Evolutionary conservation across 495 filamentous ascomycete species (phyloP).

Genomic region (Glonium stellatum): DNA sequence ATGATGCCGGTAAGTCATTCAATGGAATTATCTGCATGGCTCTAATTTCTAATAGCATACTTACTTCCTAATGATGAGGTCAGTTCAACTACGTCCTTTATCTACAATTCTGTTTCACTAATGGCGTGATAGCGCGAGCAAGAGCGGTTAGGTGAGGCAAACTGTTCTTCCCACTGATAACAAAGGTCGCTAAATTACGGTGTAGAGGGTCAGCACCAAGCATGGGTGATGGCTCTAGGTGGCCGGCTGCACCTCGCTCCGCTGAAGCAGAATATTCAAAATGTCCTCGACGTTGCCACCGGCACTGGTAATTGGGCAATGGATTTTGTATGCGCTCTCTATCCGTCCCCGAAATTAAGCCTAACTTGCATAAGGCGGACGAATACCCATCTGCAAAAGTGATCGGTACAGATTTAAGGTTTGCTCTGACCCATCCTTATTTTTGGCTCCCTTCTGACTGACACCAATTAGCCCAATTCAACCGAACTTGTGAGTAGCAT

Average conservation of each 20-base stretch:
- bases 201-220: conserved; percentile 9
- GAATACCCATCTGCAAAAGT: conserved; percentile 4
- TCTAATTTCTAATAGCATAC: conserved; percentile 3
- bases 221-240: conserved; percentile 6
- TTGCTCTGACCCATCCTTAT: neutral
- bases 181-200: neutral
- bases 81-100: neutral
- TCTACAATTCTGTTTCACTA: neutral
- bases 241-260: conserved; percentile 9
- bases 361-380: conserved; percentile 2
- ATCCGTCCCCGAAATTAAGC: neutral
- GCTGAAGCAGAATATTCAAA: conserved; percentile 3
- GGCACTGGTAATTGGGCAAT: conserved; percentile 9
- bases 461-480: conserved; percentile 5
- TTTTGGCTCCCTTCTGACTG: neutral
- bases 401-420: conserved; percentile 6
- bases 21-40: neutral
- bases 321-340: conserved; percentile 4
- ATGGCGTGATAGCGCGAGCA: conserved; percentile 1
- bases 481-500: conserved; percentile 7
- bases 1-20: neutral
- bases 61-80: conserved; percentile 15
- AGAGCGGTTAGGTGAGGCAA: conserved; percentile 2
- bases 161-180: neutral
- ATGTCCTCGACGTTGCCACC: conserved; percentile 4